Base-by-base conservation (phyloP, 805 yeast species). In the Helenozyma baotianmanensis region DNA sequence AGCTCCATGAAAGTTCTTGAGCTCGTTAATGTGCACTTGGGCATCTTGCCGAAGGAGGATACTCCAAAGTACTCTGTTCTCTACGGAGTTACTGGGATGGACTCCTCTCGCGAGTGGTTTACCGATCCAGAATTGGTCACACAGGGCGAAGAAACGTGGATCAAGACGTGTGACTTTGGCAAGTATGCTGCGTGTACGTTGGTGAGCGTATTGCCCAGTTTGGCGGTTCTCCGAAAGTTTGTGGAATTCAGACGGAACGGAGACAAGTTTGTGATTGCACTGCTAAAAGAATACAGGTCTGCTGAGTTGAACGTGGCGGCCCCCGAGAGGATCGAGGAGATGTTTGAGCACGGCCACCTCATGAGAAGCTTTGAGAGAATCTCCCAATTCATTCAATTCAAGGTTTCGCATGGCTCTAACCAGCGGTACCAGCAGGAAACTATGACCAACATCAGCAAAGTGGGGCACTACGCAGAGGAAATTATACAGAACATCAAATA, bases 1-100 rank as follows among this genome's bases (percentile, higher is more conserved):
- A 22, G 22, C 10, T 9, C 21, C 25, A 13, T 18, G 25, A 42
- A 65, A 1, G 47, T 64, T 1, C 39, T 53, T 21, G 61, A 58
- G 8, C 44, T 60, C 9, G 52, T 64, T 6, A 42, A 53, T 13
- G 32, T 39, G 13, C 33, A 35, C 15, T 22, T 27, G 13, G 40
- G 43, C n/a, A 13, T 26, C 21, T 12, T 21, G 9, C 35, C 42
- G 1, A 14, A 11, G 8, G 32, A 14, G 9, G 11, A 27, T 15
- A 29, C 16, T 9, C n/a, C 17, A 6, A 25, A 14, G 14, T 16
- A 10, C 10, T 29, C 33, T 2, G 42, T 38, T 10, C 23, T 19
- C 12, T 38, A 29, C 25, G 33, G 33, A 4, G 27, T 17, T 4
- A 8, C 12, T 13, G 15, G 22, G n/a, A 8, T 22, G 19, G 34